These are phyloP conservation scores for Periconia macrospinosa DNA, from an alignment of 2,329 filamentous ascomycete species.

Conservation along the genomic window DNA sequence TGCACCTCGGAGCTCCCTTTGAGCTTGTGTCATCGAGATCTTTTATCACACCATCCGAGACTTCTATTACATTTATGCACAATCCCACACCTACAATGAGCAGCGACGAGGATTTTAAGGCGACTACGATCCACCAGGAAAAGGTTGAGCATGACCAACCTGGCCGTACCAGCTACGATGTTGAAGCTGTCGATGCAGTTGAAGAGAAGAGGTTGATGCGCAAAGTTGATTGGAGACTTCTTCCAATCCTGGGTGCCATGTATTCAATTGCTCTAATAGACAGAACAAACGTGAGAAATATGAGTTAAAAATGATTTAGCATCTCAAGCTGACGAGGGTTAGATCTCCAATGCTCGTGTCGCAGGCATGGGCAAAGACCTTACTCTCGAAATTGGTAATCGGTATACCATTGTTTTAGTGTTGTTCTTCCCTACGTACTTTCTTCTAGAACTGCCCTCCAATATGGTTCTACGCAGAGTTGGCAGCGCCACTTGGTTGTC, in stretches of 20 bases:
- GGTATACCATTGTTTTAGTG: conserved; percentile 28
- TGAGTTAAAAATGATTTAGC: background rate
- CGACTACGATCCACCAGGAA: conserved; percentile 9
- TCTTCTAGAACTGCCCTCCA: conserved; percentile 2
- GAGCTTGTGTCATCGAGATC: background rate
- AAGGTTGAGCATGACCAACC: conserved; percentile 2
- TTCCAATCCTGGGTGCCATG: conserved; percentile 14
- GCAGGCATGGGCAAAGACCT: conserved; percentile 32
- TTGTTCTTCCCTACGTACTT: conserved; percentile 32
- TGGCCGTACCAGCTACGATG: conserved; percentile 2
- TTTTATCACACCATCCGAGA: too few species aligned
- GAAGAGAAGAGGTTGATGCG: conserved; percentile 25
- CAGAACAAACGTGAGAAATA: conserved; percentile 16
- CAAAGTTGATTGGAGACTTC: conserved; percentile 14
- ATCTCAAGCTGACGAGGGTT: background rate
- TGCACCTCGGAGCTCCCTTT: background rate
- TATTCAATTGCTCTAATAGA: conserved; percentile 16
- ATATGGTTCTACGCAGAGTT: conserved; percentile 26
- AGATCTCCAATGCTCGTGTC: conserved; percentile 29
- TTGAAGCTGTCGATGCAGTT: conserved; percentile 14
- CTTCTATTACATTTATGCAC: background rate
- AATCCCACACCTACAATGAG: conserved; percentile 10
- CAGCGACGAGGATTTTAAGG: conserved; percentile 18
- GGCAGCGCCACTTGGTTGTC: conserved; percentile 32
- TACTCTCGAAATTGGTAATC: conserved; percentile 18